These are phyloP conservation scores for Colletotrichum sp. DNA, from an alignment of 2,329 filamentous ascomycete species.

Conservation along the genomic window DNA sequence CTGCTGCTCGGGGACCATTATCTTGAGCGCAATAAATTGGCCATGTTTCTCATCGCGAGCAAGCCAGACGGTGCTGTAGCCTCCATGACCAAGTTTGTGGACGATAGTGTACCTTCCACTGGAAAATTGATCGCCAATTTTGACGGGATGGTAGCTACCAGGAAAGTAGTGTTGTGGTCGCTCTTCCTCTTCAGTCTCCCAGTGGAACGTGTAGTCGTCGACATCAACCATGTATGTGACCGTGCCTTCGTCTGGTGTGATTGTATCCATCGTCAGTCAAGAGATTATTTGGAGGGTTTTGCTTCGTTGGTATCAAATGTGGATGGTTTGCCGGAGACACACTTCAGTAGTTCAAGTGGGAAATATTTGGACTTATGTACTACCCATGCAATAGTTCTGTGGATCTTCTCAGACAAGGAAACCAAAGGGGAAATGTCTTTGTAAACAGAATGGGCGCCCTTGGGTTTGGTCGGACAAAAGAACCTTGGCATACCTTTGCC, in stretches of 20 bases:
- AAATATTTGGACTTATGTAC: too few species aligned
- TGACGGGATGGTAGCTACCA: not conserved
- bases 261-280: too few species aligned
- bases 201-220: rapidly evolving
- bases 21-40: not conserved
- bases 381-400: too few species aligned
- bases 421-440: too few species aligned
- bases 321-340: too few species aligned
- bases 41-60: not conserved
- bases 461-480: too few species aligned
- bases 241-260: not conserved
- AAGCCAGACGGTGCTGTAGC: not conserved
- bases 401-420: too few species aligned
- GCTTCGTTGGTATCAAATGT: too few species aligned
- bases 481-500: too few species aligned
- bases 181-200: not conserved
- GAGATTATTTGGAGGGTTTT: too few species aligned
- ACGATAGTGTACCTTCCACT: not conserved
- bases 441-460: too few species aligned
- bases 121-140: not conserved
- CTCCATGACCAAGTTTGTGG: not conserved
- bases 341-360: too few species aligned
- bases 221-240: not conserved
- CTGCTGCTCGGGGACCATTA: not conserved
- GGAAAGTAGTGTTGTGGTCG: not conserved